These are phyloP conservation scores for Fonsecaea nubica DNA, from an alignment of 2,329 filamentous ascomycete genomes.

Conservation along the genomic window DNA sequence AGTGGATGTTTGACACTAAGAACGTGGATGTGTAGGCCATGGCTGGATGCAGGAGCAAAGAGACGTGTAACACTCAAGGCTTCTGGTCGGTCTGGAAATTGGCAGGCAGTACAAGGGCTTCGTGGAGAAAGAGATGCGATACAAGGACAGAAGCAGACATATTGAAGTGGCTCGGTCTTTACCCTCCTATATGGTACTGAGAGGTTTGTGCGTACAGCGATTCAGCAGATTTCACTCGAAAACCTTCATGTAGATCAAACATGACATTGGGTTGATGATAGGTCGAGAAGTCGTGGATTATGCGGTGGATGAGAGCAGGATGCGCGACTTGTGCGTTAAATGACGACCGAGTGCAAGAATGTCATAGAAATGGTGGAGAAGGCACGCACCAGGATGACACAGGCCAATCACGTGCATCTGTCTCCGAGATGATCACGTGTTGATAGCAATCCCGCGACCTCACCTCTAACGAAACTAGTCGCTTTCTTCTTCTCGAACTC, in stretches of 20 bases:
- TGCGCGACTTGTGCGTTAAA: constrained; percentile 37
- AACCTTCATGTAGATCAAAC: neutral
- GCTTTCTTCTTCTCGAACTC: neutral
- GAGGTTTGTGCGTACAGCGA: constrained; percentile 33
- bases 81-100: neutral
- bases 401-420: neutral
- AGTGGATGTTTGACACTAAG: constrained; percentile 58
- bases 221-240: constrained; percentile 13
- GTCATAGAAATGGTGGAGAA: neutral
- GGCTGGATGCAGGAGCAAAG: constrained; percentile 4
- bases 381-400: neutral
- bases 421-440: neutral
- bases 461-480: neutral
- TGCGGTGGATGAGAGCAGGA: neutral
- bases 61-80: neutral
- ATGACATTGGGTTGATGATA: constrained; percentile 10
- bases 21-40: constrained; percentile 46
- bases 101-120: neutral
- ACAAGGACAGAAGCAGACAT: constrained; percentile 15
- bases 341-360: neutral
- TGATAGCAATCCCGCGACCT: neutral
- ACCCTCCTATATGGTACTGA: constrained; percentile 12
- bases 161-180: constrained; percentile 12
- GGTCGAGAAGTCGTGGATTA: constrained; percentile 13
- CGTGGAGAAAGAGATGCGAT: neutral